Conservation (phyloP, 2,329 filamentous ascomycete genomes). For the Capronia coronata region DNA sequence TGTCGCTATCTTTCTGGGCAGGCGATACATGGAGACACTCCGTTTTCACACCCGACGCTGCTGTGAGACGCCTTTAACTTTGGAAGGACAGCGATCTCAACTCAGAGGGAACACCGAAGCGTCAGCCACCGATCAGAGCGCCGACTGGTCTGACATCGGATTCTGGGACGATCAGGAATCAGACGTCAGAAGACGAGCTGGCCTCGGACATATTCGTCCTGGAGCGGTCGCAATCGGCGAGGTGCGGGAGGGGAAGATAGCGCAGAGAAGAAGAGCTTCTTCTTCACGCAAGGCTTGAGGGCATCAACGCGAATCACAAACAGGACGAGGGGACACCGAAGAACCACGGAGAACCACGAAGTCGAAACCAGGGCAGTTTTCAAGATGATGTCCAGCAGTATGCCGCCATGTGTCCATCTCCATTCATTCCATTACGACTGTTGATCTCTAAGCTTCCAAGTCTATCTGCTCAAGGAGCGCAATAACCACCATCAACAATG, state of each 20-base stretch:
- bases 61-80: slow-evolving; percentile 2
- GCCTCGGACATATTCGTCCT: slow-evolving; percentile 3
- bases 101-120: not conserved
- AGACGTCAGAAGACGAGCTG: slow-evolving; percentile 5
- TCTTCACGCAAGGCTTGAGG: not conserved
- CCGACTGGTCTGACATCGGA: not conserved
- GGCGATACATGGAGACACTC: slow-evolving; percentile 15
- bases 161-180: not conserved
- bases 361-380: too few species aligned
- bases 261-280: slow-evolving; percentile 20
- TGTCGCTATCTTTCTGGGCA: slow-evolving; percentile 11
- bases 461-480: slow-evolving; percentile 38
- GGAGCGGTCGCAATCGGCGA: slow-evolving; percentile 17
- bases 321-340: too few species aligned
- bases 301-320: not conserved
- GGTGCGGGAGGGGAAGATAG: slow-evolving; percentile 20
- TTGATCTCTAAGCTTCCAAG: not conserved
- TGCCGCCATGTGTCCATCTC: not conserved
- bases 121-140: not conserved
- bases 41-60: not conserved
- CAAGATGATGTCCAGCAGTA: too few species aligned
- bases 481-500: slow-evolving; percentile 69
- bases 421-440: not conserved
- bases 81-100: slow-evolving; percentile 3
- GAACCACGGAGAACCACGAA: too few species aligned